phyloP scores from a whole-genome alignment of 2,329 filamentous ascomycete species.

The Aureobasidium namibiae region DNA sequence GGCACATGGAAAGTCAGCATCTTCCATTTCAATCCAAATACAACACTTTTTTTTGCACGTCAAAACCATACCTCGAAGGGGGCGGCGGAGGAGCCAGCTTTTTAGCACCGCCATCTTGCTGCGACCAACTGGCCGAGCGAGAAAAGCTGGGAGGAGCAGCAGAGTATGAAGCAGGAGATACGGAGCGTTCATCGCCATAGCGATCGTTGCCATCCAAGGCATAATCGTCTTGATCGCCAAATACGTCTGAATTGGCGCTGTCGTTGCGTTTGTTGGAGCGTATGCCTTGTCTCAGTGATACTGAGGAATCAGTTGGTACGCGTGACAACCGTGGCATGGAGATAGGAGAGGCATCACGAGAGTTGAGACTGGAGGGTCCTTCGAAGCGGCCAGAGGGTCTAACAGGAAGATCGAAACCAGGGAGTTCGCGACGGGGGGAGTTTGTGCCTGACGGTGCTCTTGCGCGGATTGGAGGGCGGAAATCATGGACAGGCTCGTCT shows the following conservation, averaged over 20 bases:
- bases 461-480: slow-evolving; percentile 47
- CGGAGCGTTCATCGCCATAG: slow-evolving; percentile 42
- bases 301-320: slow-evolving; percentile 47
- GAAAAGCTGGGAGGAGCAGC: slow-evolving; percentile 32
- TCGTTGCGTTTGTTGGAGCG: slow-evolving; percentile 26
- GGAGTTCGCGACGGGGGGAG: slow-evolving; percentile 34
- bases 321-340: slow-evolving; percentile 40
- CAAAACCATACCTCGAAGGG: slow-evolving; percentile 47
- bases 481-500: slow-evolving; percentile 43
- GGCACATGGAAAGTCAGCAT: neutral
- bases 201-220: slow-evolving; percentile 41
- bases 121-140: slow-evolving; percentile 43
- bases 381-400: slow-evolving; percentile 53
- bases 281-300: slow-evolving; percentile 41
- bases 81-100: slow-evolving; percentile 52
- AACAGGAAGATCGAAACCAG: slow-evolving; percentile 34
- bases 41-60: too few species aligned
- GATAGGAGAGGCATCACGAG: slow-evolving; percentile 44
- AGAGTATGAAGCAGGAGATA: slow-evolving; percentile 47
- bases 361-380: slow-evolving; percentile 32
- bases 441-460: slow-evolving; percentile 30
- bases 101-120: slow-evolving; percentile 21
- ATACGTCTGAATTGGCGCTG: slow-evolving; percentile 36
- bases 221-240: slow-evolving; percentile 42
- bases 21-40: too few species aligned